Evolutionary conservation across 768 basidiomycete genomes (phyloP).

Genomic region (Podaxis pistillaris): DNA sequence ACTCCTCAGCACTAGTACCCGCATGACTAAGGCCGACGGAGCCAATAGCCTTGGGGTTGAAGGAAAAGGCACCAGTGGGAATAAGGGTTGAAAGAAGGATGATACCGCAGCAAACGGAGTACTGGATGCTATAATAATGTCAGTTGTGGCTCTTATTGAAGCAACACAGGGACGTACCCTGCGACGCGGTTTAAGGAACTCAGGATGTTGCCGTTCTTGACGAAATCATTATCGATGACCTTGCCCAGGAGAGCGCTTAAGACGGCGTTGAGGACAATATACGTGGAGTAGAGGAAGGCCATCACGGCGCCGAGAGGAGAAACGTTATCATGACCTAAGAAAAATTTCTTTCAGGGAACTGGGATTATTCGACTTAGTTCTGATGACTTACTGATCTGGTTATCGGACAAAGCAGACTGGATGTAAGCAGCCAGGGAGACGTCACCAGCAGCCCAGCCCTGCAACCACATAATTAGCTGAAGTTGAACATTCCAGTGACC

Average conservation of each 20-base stretch:
- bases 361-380: background rate
- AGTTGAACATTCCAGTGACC: background rate
- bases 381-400: constrained; percentile 22
- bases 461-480: background rate
- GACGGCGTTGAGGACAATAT: constrained; percentile 27
- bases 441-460: constrained; percentile 36
- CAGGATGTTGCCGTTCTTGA: constrained; percentile 21
- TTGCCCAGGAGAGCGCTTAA: constrained; percentile 25
- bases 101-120: constrained; percentile 27
- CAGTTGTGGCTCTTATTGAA: background rate
- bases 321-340: constrained; percentile 25
- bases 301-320: constrained; percentile 31
- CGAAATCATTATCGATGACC: constrained; percentile 30
- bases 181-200: constrained; percentile 25
- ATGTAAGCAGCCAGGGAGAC: constrained; percentile 35
- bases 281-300: constrained; percentile 33
- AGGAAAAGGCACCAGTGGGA: constrained; percentile 27
- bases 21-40: background rate
- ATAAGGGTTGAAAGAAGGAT: constrained; percentile 29
- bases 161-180: constrained; percentile 21
- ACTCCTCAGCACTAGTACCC: background rate
- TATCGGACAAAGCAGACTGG: constrained; percentile 28
- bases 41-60: constrained; percentile 31
- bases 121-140: constrained; percentile 22
- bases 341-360: background rate